Evolutionary conservation across 2,329 filamentous ascomycete species (phyloP), one percentile per base, ranked within the genome.

Genomic region (Coniochaeta sp.): DNA sequence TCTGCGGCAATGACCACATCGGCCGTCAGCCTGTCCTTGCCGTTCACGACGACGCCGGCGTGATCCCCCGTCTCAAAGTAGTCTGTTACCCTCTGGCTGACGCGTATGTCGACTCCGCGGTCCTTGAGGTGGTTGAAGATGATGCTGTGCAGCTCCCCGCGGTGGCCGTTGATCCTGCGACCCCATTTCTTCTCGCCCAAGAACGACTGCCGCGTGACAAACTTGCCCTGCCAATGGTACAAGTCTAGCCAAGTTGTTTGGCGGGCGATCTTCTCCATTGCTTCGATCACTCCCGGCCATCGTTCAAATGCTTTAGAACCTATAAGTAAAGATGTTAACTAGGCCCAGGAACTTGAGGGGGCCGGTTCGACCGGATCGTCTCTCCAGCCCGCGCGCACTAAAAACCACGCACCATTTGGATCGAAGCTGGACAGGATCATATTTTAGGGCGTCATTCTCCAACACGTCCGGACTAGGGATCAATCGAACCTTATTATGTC

Each of bases 401-500:
- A n/a, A n/a, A n/a, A n/a, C n/a, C n/a, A 42, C 38, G 8, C 12
- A 42, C 79, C 79, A 58, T 81, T 77, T 38, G 74, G 71, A 46
- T 74, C 70, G 57, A 77, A 81, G 62, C n/a, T n/a, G n/a, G n/a
- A n/a, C n/a, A n/a, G n/a, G n/a, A n/a, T n/a, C n/a, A n/a, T n/a
- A n/a, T n/a, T n/a, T n/a, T n/a, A n/a, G n/a, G n/a, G n/a, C n/a
- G n/a, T n/a, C n/a, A n/a, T n/a, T n/a, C n/a, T n/a, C n/a, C n/a
- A n/a, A n/a, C n/a, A n/a, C n/a, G n/a, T n/a, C n/a, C n/a, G n/a
- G n/a, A n/a, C n/a, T n/a, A n/a, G n/a, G n/a, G n/a, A n/a, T n/a
- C n/a, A n/a, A n/a, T n/a, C n/a, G n/a, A n/a, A n/a, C n/a, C 14
- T 77, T 55, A 83, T 80, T 46, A 77, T 75, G 57, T 77, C 74